phyloP scores from a whole-genome alignment of 1,284 basidiomycete genomes.

The Ceratobasidium sp. region DNA sequence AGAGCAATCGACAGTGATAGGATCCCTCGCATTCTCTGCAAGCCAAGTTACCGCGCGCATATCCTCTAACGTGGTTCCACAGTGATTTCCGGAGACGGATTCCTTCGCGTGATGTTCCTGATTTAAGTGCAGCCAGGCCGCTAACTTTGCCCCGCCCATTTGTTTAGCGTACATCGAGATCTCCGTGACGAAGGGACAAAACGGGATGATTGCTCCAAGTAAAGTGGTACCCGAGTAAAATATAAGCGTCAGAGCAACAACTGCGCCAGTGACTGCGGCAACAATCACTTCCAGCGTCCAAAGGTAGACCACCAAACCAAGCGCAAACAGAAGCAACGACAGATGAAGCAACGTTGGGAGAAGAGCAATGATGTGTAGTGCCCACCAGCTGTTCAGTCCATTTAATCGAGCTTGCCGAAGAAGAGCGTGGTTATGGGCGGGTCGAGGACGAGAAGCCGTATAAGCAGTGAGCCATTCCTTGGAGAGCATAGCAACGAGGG shows the following conservation, averaged over 20 bases:
- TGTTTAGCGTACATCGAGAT: conserved; percentile 32
- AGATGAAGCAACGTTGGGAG: conserved; percentile 44
- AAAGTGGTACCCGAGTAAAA: conserved; percentile 29
- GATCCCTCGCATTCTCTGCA: conserved; percentile 30
- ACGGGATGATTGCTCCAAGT: conserved; percentile 28
- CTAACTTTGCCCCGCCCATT: not conserved
- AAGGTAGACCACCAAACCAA: conserved; percentile 36
- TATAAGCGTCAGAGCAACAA: conserved; percentile 26
- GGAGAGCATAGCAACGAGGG: conserved; percentile 41
- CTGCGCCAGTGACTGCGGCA: conserved; percentile 23
- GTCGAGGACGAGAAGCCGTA: conserved; percentile 30
- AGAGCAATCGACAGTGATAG: conserved; percentile 21
- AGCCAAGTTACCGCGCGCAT: conserved; percentile 37
- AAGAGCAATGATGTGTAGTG: conserved; percentile 29
- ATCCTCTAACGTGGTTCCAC: conserved; percentile 24
- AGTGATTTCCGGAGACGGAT: not conserved
- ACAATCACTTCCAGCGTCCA: conserved; percentile 36
- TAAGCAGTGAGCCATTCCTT: conserved; percentile 46
- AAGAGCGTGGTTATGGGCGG: conserved; percentile 25
- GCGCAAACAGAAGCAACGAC: conserved; percentile 35
- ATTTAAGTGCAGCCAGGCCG: not conserved
- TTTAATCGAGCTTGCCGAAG: conserved; percentile 27
- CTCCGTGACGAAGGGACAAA: conserved; percentile 29
- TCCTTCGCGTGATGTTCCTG: not conserved
- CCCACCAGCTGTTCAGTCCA: conserved; percentile 42